Evolutionary conservation across 2,329 filamentous ascomycete species (phyloP).

Genomic region (Colletotrichum karsti): DNA sequence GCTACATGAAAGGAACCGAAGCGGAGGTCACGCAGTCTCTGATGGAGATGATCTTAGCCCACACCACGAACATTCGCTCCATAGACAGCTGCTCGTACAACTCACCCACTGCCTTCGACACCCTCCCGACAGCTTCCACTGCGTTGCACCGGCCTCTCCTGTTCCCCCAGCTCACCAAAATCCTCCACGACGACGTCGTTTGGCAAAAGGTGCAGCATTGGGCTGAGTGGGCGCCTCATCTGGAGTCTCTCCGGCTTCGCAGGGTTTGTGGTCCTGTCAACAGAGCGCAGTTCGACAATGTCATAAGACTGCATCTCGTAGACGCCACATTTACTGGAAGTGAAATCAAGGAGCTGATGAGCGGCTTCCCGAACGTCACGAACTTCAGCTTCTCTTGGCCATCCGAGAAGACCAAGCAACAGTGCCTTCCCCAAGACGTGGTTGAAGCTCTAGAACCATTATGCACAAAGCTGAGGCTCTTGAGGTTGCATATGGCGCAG

Average conservation of each 20-base stretch:
- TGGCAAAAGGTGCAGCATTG: fast-evolving
- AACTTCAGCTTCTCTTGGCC: not conserved
- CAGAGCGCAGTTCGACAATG: not conserved
- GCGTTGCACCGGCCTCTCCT: fast-evolving
- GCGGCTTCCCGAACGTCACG: not conserved
- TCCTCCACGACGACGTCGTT: not conserved
- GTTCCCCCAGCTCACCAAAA: not conserved
- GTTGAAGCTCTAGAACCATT: not conserved
- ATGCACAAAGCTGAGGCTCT: not conserved
- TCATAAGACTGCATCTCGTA: too few species aligned
- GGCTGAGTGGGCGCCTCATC: not conserved
- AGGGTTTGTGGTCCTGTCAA: not conserved
- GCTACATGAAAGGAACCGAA: not conserved
- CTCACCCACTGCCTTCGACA: not conserved
- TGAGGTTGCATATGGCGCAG: too few species aligned
- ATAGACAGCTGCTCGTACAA: not conserved
- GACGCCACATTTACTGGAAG: not conserved
- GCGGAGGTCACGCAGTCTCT: not conserved
- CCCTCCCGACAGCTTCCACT: not conserved
- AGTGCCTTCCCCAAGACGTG: not conserved
- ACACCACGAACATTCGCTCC: not conserved
- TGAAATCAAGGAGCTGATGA: not conserved
- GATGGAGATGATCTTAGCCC: not conserved
- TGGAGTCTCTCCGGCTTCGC: not conserved
- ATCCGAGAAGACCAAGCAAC: not conserved